Percentiles rank a stretch among this genome's conserved stretches.
phyloP scores from a whole-genome alignment of 768 basidiomycete genomes.

The Boletus tomentosulus region DNA sequence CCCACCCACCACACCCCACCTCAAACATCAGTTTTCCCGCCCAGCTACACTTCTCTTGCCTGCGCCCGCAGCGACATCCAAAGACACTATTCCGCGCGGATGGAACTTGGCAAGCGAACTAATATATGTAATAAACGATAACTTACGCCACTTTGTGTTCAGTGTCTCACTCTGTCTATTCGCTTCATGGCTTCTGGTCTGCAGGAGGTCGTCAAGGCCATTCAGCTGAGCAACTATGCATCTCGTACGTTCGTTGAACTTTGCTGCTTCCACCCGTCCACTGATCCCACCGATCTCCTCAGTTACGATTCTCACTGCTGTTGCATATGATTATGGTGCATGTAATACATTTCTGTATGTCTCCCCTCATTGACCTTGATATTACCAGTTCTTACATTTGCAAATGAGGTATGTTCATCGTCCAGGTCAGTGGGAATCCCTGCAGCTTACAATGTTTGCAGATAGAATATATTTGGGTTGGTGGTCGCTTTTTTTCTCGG shows the following conservation, averaged over 20 bases:
- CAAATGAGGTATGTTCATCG: not conserved
- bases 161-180: too few species aligned
- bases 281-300: not conserved
- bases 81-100: too few species aligned
- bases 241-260: not conserved
- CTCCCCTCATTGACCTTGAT: too few species aligned
- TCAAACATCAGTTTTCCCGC: too few species aligned
- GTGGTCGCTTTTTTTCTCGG: not conserved
- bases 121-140: too few species aligned
- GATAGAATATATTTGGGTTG: slow-evolving; percentile 6
- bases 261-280: not conserved
- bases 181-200: not conserved
- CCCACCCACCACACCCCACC: too few species aligned
- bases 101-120: too few species aligned
- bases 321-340: not conserved
- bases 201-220: too few species aligned
- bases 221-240: not conserved
- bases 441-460: not conserved
- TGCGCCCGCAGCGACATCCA: too few species aligned
- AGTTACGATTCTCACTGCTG: not conserved
- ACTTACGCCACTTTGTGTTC: too few species aligned
- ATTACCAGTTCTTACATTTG: not conserved
- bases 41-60: too few species aligned
- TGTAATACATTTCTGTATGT: not conserved
- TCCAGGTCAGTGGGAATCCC: too few species aligned